These are phyloP conservation scores for Lasiosphaeria ovina DNA, from an alignment of 495 filamentous ascomycete species.

Conservation along the genomic window DNA sequence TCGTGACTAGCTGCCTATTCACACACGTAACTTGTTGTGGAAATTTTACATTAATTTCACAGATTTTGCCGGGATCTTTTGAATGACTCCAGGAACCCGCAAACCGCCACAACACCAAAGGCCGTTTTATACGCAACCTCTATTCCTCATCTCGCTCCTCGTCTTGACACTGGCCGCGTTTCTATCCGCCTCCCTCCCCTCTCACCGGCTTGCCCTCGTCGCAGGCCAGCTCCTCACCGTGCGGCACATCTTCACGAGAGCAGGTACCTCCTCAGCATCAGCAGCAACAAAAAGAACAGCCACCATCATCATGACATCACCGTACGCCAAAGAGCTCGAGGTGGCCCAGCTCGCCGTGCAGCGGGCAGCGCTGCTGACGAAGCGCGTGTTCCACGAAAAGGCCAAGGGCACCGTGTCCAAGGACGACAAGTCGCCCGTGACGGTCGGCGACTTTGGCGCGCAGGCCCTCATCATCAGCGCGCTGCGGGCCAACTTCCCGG, in stretches of 20 bases:
- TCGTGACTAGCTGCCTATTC: too few relatives aligned
- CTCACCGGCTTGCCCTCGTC: slow-evolving; percentile 23
- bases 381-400: slow-evolving; percentile 87
- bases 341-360: slow-evolving; percentile 91
- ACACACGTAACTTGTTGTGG: too few relatives aligned
- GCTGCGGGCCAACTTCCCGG: slow-evolving; percentile 82
- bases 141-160: slow-evolving; percentile 19
- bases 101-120: background rate
- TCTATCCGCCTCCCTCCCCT: slow-evolving; percentile 8
- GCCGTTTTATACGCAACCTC: slow-evolving; percentile 2
- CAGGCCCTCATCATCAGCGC: slow-evolving; percentile 94
- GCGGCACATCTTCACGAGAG: background rate
- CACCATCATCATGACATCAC: slow-evolving; percentile 11
- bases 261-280: background rate
- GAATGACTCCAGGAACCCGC: background rate
- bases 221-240: slow-evolving; percentile 15
- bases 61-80: background rate
- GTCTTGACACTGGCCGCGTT: slow-evolving; percentile 27
- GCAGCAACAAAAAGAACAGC: background rate
- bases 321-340: slow-evolving; percentile 76
- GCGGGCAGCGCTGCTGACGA: slow-evolving; percentile 82
- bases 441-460: slow-evolving; percentile 95
- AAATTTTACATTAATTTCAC: too few relatives aligned
- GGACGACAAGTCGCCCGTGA: slow-evolving; percentile 93
- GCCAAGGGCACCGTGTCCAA: slow-evolving; percentile 93